Percentiles rank a stretch among this genome's conserved stretches.
Conservation (phyloP, 2,329 filamentous ascomycete species). For the Hypocrella siamensis region DNA sequence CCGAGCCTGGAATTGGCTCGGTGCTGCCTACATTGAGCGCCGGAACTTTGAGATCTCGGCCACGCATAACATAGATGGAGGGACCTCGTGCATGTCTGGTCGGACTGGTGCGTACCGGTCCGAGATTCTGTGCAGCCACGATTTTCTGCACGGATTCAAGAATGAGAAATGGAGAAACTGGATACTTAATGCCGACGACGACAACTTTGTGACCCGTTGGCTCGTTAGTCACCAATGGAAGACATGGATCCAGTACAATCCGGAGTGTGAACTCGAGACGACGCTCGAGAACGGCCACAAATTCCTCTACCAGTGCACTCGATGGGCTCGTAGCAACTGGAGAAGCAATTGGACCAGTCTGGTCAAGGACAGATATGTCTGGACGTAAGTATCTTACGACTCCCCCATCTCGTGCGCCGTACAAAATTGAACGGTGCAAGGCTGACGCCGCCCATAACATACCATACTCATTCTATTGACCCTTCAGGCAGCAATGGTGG, state of each 20-base stretch:
- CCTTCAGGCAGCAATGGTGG: conserved; percentile 69
- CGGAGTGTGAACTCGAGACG: conserved; percentile 80
- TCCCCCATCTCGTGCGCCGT: no score
- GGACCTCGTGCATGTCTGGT: conserved; percentile 92
- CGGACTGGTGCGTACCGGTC: conserved; percentile 86
- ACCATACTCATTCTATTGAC: conserved; percentile 5
- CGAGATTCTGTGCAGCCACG: conserved; percentile 69
- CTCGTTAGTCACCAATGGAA: conserved; percentile 84
- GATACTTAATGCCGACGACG: conserved; percentile 89
- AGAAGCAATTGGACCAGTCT: conserved; percentile 89
- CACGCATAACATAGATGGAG: conserved; percentile 86
- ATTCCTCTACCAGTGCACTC: conserved; percentile 83
- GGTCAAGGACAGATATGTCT: conserved; percentile 67
- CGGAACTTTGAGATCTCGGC: conserved; percentile 95
- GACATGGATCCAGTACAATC: conserved; percentile 89
- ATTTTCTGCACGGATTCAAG: conserved; percentile 79
- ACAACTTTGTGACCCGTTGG: conserved; percentile 97
- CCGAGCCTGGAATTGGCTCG: conserved; percentile 73
- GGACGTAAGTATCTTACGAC: conserved; percentile 66
- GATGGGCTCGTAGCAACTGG: conserved; percentile 97
- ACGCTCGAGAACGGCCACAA: conserved; percentile 80
- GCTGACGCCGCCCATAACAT: no score
- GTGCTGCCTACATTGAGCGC: conserved; percentile 80
- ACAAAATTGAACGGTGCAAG: no score
- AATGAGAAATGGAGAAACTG: conserved; percentile 81